phyloP scores from a whole-genome alignment of 306 rosid genomes.

The Begonia peltatifolia region DNA sequence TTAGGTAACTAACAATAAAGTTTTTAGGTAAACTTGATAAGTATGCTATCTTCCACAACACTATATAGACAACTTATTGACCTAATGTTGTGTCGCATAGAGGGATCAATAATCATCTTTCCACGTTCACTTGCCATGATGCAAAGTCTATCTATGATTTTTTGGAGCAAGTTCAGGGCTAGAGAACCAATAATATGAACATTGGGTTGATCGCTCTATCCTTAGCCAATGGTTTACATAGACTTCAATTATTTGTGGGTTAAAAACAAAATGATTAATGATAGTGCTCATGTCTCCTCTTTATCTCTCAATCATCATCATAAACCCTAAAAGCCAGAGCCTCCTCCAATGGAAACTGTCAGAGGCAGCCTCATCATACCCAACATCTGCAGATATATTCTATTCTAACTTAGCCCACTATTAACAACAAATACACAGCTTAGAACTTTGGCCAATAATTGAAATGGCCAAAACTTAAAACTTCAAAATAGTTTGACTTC shows the following conservation, averaged over 20 bases:
- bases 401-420: background rate
- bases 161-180: background rate
- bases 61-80: no score
- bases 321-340: conserved; percentile 3
- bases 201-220: background rate
- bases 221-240: conserved; percentile 15
- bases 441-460: no score
- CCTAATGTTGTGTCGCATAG: no score
- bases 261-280: conserved; percentile 31
- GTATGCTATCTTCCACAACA: no score
- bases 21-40: no score
- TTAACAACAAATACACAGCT: background rate
- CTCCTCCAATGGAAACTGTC: no score
- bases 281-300: conserved; percentile 15
- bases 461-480: no score
- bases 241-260: conserved; percentile 44
- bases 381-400: background rate
- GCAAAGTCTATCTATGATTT: background rate
- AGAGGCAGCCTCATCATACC: background rate
- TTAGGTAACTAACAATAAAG: no score
- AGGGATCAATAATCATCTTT: conserved; percentile 5
- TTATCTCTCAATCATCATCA: background rate
- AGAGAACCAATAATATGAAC: background rate
- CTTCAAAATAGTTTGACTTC: no score
- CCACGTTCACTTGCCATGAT: conserved; percentile 10